Evolutionary conservation across 164 flowering plant genomes (phyloP), one percentile per base, ranked within the genome.

Genomic region (Umbellularia californica): DNA sequence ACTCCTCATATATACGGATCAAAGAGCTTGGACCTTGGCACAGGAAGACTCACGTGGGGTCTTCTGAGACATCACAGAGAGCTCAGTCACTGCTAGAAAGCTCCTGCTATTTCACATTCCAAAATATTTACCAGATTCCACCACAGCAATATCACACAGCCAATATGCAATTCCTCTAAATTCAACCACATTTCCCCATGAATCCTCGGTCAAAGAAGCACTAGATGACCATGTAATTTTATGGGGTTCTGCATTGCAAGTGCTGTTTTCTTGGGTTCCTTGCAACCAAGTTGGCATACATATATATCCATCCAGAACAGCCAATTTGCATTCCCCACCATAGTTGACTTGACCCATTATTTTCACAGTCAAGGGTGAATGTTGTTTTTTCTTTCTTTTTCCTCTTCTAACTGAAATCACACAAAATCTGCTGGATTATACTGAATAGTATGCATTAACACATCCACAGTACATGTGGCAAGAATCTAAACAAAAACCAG

Each of bases 131-230:
- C 47, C 47, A 35, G 7, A 35, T 35, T 35, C 10, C 47, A 35
- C 47, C 47, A 7, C 47, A 0, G 47, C 33, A 30, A 30, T 30
- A 30, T 30, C 33, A 30, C 33, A 30, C 33, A 35, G 33, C 58
- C 58, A 52, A 52, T 55, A 55, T 41, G n/a, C 60, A 55, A 55
- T 55, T 55, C 60, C 5, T 55, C 19, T 55, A 12, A 30, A 67
- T 67, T 11, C 55, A 0, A 41, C n/a, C 20, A 20, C 55, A 69
- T 69, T 47, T n/a, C 71, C 25, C 55, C 25, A 47, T 41, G 55
- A n/a, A 41, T 20, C 12, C 71, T 69, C 55, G 11, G 71, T 69
- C 71, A 69, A 69, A 69, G 47, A 47, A 41, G 71, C 71, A 17
- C 30, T 41, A 69, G 55, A 20, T 35, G 13, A 12, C 25, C 25